Percentiles rank a stretch among this genome's conserved stretches.
Conservation (phyloP, 257 asterid species). For the Pogostemon cablin region DNA sequence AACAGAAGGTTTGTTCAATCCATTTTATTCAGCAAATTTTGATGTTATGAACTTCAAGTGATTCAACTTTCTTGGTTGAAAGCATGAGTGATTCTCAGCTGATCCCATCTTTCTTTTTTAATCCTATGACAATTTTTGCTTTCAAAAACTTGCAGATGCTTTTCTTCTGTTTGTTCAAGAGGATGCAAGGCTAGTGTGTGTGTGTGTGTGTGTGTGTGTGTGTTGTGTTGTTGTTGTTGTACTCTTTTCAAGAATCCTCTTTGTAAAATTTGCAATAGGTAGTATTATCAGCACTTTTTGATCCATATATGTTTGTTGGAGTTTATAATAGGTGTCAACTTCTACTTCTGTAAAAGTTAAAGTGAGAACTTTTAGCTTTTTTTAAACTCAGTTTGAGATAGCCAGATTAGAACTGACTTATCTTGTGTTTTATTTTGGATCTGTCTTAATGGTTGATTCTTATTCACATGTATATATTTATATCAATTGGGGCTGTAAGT, state of each 20-base stretch:
- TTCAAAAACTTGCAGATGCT: background rate
- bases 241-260: background rate
- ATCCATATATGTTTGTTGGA: conserved; percentile 13
- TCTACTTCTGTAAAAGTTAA: conserved; percentile 1
- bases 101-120: conserved; percentile 22
- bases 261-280: conserved; percentile 14
- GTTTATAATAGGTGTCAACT: conserved; percentile 9
- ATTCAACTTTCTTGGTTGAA: conserved; percentile 18
- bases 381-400: conserved; percentile 3
- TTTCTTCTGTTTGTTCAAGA: background rate
- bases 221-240: background rate
- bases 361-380: background rate
- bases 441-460: conserved; percentile 23
- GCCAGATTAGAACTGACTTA: background rate
- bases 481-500: conserved; percentile 1
- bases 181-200: background rate
- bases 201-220: conserved; percentile 1
- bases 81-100: conserved; percentile 1
- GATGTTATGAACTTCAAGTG: background rate
- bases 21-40: conserved; percentile 3
- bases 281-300: background rate
- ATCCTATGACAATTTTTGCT: conserved; percentile 2
- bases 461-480: conserved; percentile 6
- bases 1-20: conserved; percentile 65
- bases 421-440: conserved; percentile 6